A percentile compares a stretch with the other conserved stretches of the same genome.
Evolutionary conservation across 192 early-diverging fungal species (phyloP).

Genomic region (Umbelopsis ramanniana): DNA sequence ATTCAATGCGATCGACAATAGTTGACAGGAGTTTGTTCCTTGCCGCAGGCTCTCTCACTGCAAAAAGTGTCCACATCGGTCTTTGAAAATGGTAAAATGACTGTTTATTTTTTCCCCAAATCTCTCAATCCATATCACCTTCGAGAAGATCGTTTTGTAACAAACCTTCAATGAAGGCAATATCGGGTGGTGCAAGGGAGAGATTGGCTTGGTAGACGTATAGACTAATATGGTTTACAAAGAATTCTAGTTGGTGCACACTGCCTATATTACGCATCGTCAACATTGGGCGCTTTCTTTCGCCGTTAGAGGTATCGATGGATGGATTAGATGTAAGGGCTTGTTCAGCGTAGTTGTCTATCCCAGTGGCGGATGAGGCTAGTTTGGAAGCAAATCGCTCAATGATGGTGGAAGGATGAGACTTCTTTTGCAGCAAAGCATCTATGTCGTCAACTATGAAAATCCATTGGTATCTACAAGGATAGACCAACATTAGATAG

Average conservation of each 20-base stretch:
- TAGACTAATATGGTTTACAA: slow-evolving; percentile 74
- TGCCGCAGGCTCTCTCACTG: not conserved
- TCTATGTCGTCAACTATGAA: slow-evolving; percentile 89
- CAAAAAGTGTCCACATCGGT: not conserved
- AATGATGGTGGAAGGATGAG: not conserved
- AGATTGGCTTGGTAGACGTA: slow-evolving; percentile 80
- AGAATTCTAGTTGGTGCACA: slow-evolving; percentile 76
- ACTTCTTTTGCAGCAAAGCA: slow-evolving; percentile 41
- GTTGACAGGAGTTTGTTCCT: not conserved
- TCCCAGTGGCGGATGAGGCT: slow-evolving; percentile 40
- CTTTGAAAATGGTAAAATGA: not conserved
- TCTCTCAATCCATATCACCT: slow-evolving; percentile 31
- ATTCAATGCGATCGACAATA: not conserved
- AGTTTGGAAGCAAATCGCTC: slow-evolving; percentile 24
- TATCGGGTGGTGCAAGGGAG: slow-evolving; percentile 72
- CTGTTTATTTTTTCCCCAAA: not conserved
- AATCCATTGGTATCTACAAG: slow-evolving; percentile 87
- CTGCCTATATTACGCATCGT: slow-evolving; percentile 69
- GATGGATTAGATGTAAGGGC: not conserved
- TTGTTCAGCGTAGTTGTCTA: not conserved
- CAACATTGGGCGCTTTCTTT: slow-evolving; percentile 74
- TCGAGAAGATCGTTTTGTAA: slow-evolving; percentile 66
- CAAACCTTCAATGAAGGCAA: slow-evolving; percentile 74
- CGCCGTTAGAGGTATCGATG: slow-evolving; percentile 25
- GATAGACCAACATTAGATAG: not conserved